phyloP scores from a whole-genome alignment of 768 basidiomycete species.

The Exidia glandulosa region DNA sequence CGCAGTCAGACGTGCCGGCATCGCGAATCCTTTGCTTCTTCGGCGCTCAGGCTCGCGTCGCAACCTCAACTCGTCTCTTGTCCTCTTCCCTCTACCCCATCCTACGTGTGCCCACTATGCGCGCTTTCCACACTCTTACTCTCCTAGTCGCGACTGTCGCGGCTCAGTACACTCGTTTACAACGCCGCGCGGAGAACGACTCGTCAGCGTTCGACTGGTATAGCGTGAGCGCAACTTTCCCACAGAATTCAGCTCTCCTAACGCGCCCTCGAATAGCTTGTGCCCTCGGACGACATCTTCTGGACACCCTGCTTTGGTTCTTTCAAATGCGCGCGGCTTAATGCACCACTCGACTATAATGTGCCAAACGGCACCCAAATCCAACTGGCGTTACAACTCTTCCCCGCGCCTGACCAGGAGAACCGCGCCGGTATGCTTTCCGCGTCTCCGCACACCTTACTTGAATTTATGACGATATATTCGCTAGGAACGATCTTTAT shows the following conservation, averaged over 20 bases:
- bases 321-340: background rate
- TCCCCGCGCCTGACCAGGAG: background rate
- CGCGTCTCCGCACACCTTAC: accelerated
- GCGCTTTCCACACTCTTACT: background rate
- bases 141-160: background rate
- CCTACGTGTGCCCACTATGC: no score
- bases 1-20: no score
- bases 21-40: no score
- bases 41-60: no score
- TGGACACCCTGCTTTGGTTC: background rate
- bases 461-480: background rate
- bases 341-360: background rate
- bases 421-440: background rate
- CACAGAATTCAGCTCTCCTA: background rate
- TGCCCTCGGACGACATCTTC: background rate
- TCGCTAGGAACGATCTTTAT: background rate
- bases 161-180: no score
- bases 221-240: background rate
- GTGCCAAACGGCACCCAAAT: background rate
- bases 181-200: background rate
- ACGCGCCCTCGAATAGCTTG: background rate
- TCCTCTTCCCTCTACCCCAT: no score
- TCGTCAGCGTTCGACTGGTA: background rate
- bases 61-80: no score
- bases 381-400: background rate